These are phyloP conservation scores for Asterella californica DNA, from an alignment of 225 moss, liverwort and hornwort genomes.

Conservation along the genomic window DNA sequence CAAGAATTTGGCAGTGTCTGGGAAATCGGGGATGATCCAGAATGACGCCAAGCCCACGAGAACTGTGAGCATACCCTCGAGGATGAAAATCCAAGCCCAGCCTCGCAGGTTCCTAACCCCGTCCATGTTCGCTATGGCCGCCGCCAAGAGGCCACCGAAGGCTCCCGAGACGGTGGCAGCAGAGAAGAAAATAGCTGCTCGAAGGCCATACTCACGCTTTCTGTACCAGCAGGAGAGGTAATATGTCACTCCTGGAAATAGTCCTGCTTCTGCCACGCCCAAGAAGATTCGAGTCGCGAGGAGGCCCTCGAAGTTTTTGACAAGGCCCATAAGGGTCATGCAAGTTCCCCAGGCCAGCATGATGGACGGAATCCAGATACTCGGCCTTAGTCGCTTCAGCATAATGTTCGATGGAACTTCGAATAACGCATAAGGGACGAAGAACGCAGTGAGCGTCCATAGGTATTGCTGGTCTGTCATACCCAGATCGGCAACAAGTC, in stretches of 20 bases:
- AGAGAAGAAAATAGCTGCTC: neutral
- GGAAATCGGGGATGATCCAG: neutral
- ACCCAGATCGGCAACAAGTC: neutral
- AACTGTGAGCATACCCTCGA: neutral
- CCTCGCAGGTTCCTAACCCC: neutral
- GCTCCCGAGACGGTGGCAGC: neutral
- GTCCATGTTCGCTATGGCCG: neutral
- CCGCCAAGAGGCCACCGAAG: neutral
- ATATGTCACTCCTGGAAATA: neutral
- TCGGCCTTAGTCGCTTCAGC: neutral
- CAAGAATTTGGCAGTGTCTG: neutral
- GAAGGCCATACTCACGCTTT: constrained; percentile 1
- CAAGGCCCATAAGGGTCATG: constrained; percentile 7
- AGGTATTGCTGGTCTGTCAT: constrained; percentile 7
- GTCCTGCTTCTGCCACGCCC: neutral
- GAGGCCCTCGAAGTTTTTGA: neutral
- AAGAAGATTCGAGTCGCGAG: constrained; percentile 2
- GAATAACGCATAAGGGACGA: neutral
- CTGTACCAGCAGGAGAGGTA: constrained; percentile 6
- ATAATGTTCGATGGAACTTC: neutral
- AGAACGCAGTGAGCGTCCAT: neutral
- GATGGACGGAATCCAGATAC: neutral
- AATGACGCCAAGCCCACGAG: neutral
- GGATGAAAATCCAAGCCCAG: constrained; percentile 4
- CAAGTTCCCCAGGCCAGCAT: neutral